Base-by-base conservation (phyloP, 805 yeast species). In the Barnettozyma pratensis region DNA sequence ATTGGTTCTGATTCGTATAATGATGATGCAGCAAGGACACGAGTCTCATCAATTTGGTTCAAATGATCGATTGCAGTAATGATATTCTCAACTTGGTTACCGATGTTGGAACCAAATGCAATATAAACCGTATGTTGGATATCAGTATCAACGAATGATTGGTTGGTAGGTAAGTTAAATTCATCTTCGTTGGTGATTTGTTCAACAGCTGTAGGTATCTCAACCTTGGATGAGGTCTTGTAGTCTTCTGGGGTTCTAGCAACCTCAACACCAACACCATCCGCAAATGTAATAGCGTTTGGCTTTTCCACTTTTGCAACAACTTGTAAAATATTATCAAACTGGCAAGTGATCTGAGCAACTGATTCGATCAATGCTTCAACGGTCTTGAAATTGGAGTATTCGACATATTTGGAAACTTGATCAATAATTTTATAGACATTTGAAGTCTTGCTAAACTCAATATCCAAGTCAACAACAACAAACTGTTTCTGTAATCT, bases 41-140 rank as follows among this genome's bases (percentile, higher is more conserved):
- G 55, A 1, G 69, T 58, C 14, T 66, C 54, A 0, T 62, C 60
- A 8, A 70, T 59, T 5, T 64, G 42, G 32, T 65, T 61, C 12
- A 87, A 67, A 42, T 75, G 69, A 0, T 65, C 64, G 6, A 87
- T 62, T 0, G 97, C 85, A 12, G 55, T 55, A 7, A 65, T 51
- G 40, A 94, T 84, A 60, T 88, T 85, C 3, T 61, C 63, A 7
- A 87, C 60, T 43, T 83, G 84, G 54, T 86, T 74, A 0, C 97
- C 98, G 37, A 77, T 68, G 59, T 94, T 94, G 7, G 96, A 81
- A 0, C 99, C 99, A 69, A 94, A 86, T 0, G 97, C 96, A 37
- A 94, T 62, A 62, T 72, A 90, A 1, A 80, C 95, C 2, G 69
- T 70, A 59, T 83, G 88, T 11, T 42, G 39, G 10, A 29, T 26